Evolutionary conservation across 2,329 filamentous ascomycete genomes (phyloP).

Genomic region (Pestalotiopsis sp.): DNA sequence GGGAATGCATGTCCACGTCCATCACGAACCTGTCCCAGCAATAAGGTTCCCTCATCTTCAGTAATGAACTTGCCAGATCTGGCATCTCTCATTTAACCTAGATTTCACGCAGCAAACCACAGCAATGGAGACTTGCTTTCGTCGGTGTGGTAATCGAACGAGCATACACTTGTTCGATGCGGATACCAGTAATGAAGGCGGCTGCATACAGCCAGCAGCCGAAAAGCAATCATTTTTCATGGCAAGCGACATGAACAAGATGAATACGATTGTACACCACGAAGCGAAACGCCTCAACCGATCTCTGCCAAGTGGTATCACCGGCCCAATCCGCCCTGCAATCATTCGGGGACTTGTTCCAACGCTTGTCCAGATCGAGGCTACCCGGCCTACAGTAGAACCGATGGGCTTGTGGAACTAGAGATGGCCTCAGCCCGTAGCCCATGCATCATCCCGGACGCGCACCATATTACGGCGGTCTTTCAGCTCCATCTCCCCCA

Average conservation of each 20-base stretch:
- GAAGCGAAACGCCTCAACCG: background rate
- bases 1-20: background rate
- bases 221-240: background rate
- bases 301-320: background rate
- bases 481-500: background rate
- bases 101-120: background rate
- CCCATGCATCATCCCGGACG: background rate
- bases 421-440: background rate
- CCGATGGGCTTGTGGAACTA: background rate
- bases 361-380: background rate
- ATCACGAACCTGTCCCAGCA: background rate
- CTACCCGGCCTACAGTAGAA: background rate
- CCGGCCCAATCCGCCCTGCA: background rate
- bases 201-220: background rate
- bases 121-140: background rate
- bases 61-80: background rate
- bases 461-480: background rate
- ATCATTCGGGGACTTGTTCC: background rate
- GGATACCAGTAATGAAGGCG: background rate
- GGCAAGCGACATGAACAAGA: background rate
- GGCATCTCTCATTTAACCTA: background rate
- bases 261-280: background rate
- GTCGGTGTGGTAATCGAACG: background rate
- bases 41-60: background rate
- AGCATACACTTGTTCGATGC: background rate